Evolutionary conservation across 768 basidiomycete genomes (phyloP), one percentile per base, ranked within the genome.

Genomic region (Phanerochaete carnosa): DNA sequence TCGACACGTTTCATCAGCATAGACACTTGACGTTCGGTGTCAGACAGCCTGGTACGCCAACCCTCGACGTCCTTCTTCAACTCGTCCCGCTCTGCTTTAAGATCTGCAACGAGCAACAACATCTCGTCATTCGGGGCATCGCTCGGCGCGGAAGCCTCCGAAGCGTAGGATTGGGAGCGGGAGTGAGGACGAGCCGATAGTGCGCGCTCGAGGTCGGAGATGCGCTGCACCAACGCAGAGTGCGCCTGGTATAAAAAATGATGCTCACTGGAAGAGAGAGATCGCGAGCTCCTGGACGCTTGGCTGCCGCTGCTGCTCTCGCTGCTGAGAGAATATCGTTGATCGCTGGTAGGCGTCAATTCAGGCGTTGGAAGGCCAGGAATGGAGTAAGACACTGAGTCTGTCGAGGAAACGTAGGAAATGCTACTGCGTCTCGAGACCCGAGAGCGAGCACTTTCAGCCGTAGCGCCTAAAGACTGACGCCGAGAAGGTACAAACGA

Each of bases 81-180:
- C 60, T 94, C 89, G 67, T 98, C 95, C 30, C 95, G 80, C 73
- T 98, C 95, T 13, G 87, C 81, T 71, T 94, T 94, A 66, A 93
- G 80, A 69, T 92, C 91, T 2, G 87, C 79, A 56, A 94, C 78
- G 37, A 90, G 79, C 65, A 81, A 80, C 43, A 92, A 74, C 83
- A 94, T 87, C 75, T 94, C 93, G 65, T 94, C 90, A 60, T 76
- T 84, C 6, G 88, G 86, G 59, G 83, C 86, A 54, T 75, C 72
- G 28, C 64, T 61, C 62, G 68, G 53, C 68, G 75, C 73, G 25
- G 73, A 67, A 37, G 76, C 67, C 35, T 81, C 73, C 16, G 89
- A 90, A 60, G 74, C 68, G 35, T 79, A 77, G 30, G 86, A 86
- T 58, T 66, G 60, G 11, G 68, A 67, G 62, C 71, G 76, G 62